These are phyloP conservation scores for Termitomyces sp. DNA, from an alignment of 768 basidiomycete species.

Conservation along the genomic window DNA sequence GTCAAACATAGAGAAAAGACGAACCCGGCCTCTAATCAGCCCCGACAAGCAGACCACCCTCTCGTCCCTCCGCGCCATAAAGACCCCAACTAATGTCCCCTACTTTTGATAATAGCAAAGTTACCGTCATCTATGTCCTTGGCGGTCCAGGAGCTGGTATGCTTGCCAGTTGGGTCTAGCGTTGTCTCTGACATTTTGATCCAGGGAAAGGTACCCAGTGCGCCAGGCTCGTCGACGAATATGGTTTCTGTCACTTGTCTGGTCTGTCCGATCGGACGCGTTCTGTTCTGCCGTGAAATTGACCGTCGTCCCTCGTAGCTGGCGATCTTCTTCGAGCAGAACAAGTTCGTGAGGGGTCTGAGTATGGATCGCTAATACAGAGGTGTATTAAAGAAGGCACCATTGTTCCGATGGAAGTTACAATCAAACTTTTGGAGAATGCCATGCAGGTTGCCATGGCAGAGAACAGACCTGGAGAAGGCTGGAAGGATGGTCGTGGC, in stretches of 20 bases:
- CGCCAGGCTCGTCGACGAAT: slow-evolving; percentile 73
- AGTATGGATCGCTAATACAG: slow-evolving; percentile 80
- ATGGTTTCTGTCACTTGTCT: slow-evolving; percentile 88
- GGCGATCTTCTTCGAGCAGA: slow-evolving; percentile 98
- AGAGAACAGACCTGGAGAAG: slow-evolving; percentile 34
- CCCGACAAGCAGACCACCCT: slow-evolving; percentile 58
- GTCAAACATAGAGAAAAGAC: slow-evolving; percentile 50
- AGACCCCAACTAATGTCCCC: slow-evolving; percentile 29
- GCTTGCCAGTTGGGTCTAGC: slow-evolving; percentile 3
- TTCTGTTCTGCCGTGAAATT: slow-evolving; percentile 1
- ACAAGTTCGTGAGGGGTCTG: slow-evolving; percentile 78
- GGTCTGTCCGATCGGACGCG: slow-evolving; percentile 39
- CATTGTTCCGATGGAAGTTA: slow-evolving; percentile 97
- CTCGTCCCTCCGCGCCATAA: slow-evolving; percentile 57
- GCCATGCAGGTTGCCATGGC: slow-evolving; percentile 71
- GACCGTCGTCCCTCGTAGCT: slow-evolving; percentile 40
- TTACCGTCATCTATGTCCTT: slow-evolving; percentile 90
- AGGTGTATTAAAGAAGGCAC: slow-evolving; percentile 85
- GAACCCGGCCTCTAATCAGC: slow-evolving; percentile 55
- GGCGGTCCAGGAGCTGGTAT: slow-evolving; percentile 95
- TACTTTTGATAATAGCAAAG: slow-evolving; percentile 63
- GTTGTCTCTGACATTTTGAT: neutral
- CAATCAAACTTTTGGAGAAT: slow-evolving; percentile 90
- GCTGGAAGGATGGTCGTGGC: slow-evolving; percentile 68
- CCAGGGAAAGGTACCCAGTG: slow-evolving; percentile 97